Percentiles rank a stretch among this genome's conserved stretches.
These are phyloP conservation scores for Eragrostis tef DNA, from an alignment of 202 grass and related monocot genomes.

Conservation along the genomic window DNA sequence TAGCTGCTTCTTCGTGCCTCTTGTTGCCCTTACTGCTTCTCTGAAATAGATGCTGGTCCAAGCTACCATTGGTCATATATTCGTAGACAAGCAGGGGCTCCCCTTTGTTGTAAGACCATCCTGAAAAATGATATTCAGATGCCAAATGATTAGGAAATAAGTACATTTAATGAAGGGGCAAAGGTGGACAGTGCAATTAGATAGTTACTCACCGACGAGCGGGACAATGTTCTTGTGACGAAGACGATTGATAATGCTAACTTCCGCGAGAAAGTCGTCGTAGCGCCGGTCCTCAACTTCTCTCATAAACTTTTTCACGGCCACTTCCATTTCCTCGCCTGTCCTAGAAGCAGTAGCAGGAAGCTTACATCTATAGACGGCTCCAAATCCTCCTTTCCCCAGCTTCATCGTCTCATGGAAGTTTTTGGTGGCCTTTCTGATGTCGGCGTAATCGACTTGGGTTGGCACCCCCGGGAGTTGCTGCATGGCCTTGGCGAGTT, in stretches of 20 bases:
- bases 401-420: slow-evolving; percentile 23
- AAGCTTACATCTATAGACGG: not conserved
- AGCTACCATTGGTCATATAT: not conserved
- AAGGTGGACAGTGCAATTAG: no score
- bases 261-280: slow-evolving; percentile 24
- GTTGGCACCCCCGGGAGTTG: not conserved
- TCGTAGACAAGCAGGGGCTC: not conserved
- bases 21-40: not conserved
- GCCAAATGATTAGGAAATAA: no score
- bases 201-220: not conserved
- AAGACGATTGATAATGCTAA: slow-evolving; percentile 41
- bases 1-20: not conserved
- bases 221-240: slow-evolving; percentile 37
- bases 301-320: slow-evolving; percentile 33
- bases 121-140: not conserved
- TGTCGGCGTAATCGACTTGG: not conserved
- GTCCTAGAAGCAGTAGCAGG: not conserved
- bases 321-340: not conserved
- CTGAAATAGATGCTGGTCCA: not conserved
- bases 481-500: slow-evolving; percentile 17
- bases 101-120: not conserved
- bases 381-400: not conserved
- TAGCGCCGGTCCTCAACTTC: slow-evolving; percentile 3
- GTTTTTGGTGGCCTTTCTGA: not conserved
- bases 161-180: not conserved